These are phyloP conservation scores for Mycena crocata DNA, from an alignment of 768 basidiomycete genomes.

Conservation along the genomic window DNA sequence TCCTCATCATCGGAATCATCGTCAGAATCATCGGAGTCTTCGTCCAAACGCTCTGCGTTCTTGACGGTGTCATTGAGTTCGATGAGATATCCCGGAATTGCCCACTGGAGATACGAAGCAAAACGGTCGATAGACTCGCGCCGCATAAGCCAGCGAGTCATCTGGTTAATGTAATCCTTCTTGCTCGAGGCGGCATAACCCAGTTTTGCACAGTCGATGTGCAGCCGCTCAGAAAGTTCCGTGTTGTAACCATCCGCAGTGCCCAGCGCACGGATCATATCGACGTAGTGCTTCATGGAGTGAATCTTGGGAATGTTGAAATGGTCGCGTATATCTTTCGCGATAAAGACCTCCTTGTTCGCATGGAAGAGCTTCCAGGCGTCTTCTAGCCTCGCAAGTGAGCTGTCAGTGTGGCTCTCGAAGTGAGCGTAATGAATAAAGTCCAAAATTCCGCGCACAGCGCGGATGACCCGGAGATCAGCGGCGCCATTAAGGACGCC, in stretches of 20 bases:
- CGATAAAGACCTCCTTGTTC: slow-evolving; percentile 42
- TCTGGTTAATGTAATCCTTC: slow-evolving; percentile 44
- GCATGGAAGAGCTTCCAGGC: slow-evolving; percentile 40
- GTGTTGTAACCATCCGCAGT: slow-evolving; percentile 44
- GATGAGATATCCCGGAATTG: slow-evolving; percentile 21
- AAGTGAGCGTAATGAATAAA: slow-evolving; percentile 45
- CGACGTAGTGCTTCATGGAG: slow-evolving; percentile 42
- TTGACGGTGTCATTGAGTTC: background rate
- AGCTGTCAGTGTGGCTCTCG: slow-evolving; percentile 24
- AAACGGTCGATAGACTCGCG: slow-evolving; percentile 39
- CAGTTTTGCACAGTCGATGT: slow-evolving; percentile 53
- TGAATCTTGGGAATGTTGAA: slow-evolving; percentile 53
- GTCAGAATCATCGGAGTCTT: background rate
- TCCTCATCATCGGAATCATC: background rate
- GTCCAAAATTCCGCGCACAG: slow-evolving; percentile 40
- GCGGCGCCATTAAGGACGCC: slow-evolving; percentile 39
- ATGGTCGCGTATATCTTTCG: slow-evolving; percentile 34
- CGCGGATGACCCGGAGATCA: slow-evolving; percentile 26
- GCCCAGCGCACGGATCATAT: slow-evolving; percentile 39
- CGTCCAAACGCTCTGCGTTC: background rate
- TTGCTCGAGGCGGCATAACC: slow-evolving; percentile 39
- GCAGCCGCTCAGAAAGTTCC: slow-evolving; percentile 47
- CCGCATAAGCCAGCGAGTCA: slow-evolving; percentile 47
- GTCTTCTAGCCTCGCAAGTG: slow-evolving; percentile 36
- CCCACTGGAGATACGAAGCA: slow-evolving; percentile 26